These are phyloP conservation scores for Hemileccinum rubropunctum DNA, from an alignment of 768 basidiomycete species.

Conservation along the genomic window DNA sequence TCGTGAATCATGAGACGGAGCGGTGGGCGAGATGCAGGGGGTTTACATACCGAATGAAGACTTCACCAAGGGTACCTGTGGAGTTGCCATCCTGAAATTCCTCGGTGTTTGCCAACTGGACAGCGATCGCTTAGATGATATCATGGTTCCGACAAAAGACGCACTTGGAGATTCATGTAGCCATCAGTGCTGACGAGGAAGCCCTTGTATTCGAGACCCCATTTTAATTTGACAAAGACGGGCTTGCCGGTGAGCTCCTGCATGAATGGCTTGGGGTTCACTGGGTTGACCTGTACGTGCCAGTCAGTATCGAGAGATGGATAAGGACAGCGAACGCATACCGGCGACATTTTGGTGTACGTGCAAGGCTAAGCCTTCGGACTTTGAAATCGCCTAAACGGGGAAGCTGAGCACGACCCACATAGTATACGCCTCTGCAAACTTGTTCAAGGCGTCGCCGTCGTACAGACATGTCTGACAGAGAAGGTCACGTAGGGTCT, in stretches of 20 bases:
- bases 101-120: constrained; percentile 95
- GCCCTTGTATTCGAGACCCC: constrained; percentile 99
- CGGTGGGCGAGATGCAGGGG: background rate
- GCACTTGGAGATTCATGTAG: constrained; percentile 98
- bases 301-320: constrained; percentile 7
- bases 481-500: constrained; percentile 69
- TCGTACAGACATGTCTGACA: constrained; percentile 74
- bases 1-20: constrained; percentile 12
- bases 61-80: constrained; percentile 95
- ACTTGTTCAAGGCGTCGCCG: constrained; percentile 1
- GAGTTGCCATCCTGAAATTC: constrained; percentile 96
- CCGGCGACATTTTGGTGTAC: constrained; percentile 14
- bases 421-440: background rate
- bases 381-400: constrained; percentile 36
- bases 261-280: constrained; percentile 98
- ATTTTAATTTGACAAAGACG: constrained; percentile 93
- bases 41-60: constrained; percentile 94
- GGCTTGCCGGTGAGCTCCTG: constrained; percentile 98
- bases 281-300: constrained; percentile 70
- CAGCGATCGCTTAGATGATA: background rate
- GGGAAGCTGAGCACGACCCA: background rate
- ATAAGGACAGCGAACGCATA: background rate
- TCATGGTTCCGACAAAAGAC: background rate
- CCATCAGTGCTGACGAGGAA: constrained; percentile 98
- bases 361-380: constrained; percentile 23